Evolutionary conservation across 495 filamentous ascomycete species (phyloP).

Genomic region (Tuber indicum): DNA sequence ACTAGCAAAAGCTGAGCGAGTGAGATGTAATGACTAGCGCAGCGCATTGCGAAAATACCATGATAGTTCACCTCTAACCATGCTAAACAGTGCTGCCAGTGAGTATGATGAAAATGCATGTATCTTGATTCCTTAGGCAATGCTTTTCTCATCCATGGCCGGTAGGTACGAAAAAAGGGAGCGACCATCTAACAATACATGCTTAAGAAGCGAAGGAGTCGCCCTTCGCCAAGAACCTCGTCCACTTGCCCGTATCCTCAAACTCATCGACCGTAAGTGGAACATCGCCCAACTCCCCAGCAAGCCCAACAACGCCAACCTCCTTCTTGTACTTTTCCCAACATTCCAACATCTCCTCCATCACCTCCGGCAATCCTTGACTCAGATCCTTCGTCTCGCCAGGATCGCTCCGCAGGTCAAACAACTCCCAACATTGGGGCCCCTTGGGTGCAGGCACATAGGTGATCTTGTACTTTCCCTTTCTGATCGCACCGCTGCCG

Average conservation of each 20-base stretch:
- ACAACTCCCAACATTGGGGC: slow-evolving; percentile 44
- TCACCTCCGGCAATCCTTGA: slow-evolving; percentile 33
- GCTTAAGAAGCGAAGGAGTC: background rate
- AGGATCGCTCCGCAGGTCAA: slow-evolving; percentile 44
- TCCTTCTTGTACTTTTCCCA: slow-evolving; percentile 45
- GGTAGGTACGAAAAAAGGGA: background rate
- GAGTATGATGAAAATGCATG: background rate
- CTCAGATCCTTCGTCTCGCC: slow-evolving; percentile 46
- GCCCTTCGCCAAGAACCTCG: background rate
- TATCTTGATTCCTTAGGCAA: background rate
- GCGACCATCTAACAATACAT: background rate
- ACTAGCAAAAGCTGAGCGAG: background rate
- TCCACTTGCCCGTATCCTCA: slow-evolving; percentile 9
- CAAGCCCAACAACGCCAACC: slow-evolving; percentile 30
- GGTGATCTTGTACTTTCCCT: slow-evolving; percentile 46
- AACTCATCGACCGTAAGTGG: slow-evolving; percentile 21
- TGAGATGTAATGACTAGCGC: background rate
- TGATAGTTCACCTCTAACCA: background rate
- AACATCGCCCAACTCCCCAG: slow-evolving; percentile 22
- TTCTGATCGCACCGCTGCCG: slow-evolving; percentile 44
- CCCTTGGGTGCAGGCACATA: slow-evolving; percentile 43
- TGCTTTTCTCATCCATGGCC: background rate
- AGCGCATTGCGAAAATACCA: background rate
- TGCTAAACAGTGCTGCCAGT: background rate
- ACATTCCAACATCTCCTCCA: slow-evolving; percentile 42